A percentile compares a stretch with the other conserved stretches of the same genome.
Evolutionary conservation across 2,329 filamentous ascomycete species (phyloP).

Genomic region (Diplodia intermedia): DNA sequence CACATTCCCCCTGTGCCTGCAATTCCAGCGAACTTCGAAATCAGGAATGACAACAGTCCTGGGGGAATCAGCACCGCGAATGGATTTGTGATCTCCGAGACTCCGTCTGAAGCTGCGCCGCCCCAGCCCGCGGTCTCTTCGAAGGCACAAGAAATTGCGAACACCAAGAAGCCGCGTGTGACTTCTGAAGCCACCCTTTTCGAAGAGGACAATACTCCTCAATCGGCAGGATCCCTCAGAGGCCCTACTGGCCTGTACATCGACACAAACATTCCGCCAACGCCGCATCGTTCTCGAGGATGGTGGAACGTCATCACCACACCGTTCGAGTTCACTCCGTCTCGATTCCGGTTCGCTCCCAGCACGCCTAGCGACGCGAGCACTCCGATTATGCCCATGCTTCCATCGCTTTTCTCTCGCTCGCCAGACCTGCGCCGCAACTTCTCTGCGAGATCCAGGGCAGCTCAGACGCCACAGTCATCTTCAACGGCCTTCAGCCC

Average conservation of each 20-base stretch:
- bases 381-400: slow-evolving; percentile 45
- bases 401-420: slow-evolving; percentile 36
- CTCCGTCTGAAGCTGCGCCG: not conserved
- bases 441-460: slow-evolving; percentile 11
- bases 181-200: slow-evolving; percentile 71
- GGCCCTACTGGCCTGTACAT: slow-evolving; percentile 44
- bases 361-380: slow-evolving; percentile 37
- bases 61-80: slow-evolving; percentile 20
- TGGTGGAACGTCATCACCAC: slow-evolving; percentile 83
- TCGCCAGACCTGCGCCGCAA: slow-evolving; percentile 17
- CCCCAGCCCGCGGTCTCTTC: slow-evolving; percentile 49
- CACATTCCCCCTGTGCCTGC: slow-evolving; percentile 59
- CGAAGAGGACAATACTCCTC: slow-evolving; percentile 67
- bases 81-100: slow-evolving; percentile 14
- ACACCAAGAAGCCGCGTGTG: slow-evolving; percentile 52
- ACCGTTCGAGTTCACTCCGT: slow-evolving; percentile 62
- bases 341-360: slow-evolving; percentile 47
- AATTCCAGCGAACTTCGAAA: slow-evolving; percentile 16
- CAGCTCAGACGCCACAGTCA: slow-evolving; percentile 18
- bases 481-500: slow-evolving; percentile 28
- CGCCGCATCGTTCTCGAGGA: slow-evolving; percentile 66
- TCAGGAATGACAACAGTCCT: slow-evolving; percentile 16
- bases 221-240: slow-evolving; percentile 18
- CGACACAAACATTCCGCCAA: slow-evolving; percentile 53
- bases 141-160: slow-evolving; percentile 58